Base-by-base conservation (phyloP, 2,329 filamentous ascomycete species). In the Neofusicoccum laricinum region DNA sequence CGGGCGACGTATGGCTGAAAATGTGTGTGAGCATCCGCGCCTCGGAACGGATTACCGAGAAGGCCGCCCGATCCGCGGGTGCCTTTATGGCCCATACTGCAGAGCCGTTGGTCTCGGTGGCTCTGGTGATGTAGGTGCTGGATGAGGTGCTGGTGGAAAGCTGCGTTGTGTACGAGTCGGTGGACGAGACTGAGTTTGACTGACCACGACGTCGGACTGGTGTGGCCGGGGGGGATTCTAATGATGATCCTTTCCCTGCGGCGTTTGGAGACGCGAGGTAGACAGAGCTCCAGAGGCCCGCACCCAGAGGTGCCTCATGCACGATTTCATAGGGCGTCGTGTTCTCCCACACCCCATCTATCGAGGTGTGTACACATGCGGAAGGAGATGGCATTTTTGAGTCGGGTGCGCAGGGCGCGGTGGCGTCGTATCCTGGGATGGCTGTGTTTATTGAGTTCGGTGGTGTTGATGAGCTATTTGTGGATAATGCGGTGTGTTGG, bases 231-330 rank as follows among this genome's bases (percentile, higher is more conserved):
- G 51, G 58, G 3, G 40, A 64, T 14, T 48, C 49, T 19, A 19
- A n/a, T 19, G 57, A 17, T 4, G 45, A 21, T 41, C 14, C 19
- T 17, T n/a, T 17, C 19, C 17, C 3, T 61, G 57, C n/a, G 14
- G 55, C 43, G 64, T 67, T 19, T 70, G 38, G 61, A 21, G 32
- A 68, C 6, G 73, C 75, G 6, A 74, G 68, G 65, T 74, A 77
- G 0, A 77, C 75, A 67, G 76, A 70, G 64, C 75, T 76, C 75
- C 75, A 77, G 15, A 71, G 67, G 11, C 75, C 75, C 15, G 68
- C 68, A 15, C 75, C 75, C 12, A 77, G 70, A 2, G 67, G 49
- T 1, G 68, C 41, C 68, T 73, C 64, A 70, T 74, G 19, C 38
- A 72, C 68, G 4, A 68, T 67, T 46, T 41, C 17, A 19, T 64